phyloP scores from a whole-genome alignment of 1,284 basidiomycete genomes.

The Uromyces viciae-fabae region DNA sequence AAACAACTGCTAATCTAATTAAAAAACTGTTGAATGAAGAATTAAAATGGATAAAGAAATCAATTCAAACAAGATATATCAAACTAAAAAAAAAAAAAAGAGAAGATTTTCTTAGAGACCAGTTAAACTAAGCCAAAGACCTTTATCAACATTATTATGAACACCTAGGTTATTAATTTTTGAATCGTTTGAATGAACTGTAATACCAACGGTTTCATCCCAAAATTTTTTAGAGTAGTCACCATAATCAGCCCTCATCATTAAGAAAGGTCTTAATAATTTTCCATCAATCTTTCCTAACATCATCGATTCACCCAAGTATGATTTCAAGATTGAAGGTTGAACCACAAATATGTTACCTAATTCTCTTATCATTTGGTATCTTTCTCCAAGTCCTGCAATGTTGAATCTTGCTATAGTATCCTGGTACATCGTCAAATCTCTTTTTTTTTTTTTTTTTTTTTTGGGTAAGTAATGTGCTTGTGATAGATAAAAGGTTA shows the following conservation, averaged over 20 bases:
- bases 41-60: too few species aligned
- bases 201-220: conserved; percentile 42
- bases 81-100: not conserved
- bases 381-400: conserved; percentile 81
- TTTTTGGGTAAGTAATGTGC: not conserved
- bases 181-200: conserved; percentile 4
- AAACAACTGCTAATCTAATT: too few species aligned
- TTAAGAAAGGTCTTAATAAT: conserved; percentile 83
- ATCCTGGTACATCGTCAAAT: conserved; percentile 95
- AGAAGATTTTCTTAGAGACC: conserved; percentile 7
- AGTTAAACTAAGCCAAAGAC: conserved; percentile 43
- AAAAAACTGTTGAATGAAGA: too few species aligned
- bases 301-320: conserved; percentile 78
- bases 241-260: conserved; percentile 75
- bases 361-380: conserved; percentile 95
- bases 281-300: conserved; percentile 83
- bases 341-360: conserved; percentile 94
- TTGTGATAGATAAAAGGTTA: conserved; percentile 1
- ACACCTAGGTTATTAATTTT: conserved; percentile 8
- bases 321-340: conserved; percentile 85
- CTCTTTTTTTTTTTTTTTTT: conserved; percentile 59
- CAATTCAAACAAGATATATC: not conserved
- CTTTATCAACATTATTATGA: conserved; percentile 15
- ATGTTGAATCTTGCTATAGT: conserved; percentile 75
- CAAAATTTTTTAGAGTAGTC: conserved; percentile 48